Base-by-base conservation (phyloP, 352 stramenopile species). In the Pythium dissimile region DNA sequence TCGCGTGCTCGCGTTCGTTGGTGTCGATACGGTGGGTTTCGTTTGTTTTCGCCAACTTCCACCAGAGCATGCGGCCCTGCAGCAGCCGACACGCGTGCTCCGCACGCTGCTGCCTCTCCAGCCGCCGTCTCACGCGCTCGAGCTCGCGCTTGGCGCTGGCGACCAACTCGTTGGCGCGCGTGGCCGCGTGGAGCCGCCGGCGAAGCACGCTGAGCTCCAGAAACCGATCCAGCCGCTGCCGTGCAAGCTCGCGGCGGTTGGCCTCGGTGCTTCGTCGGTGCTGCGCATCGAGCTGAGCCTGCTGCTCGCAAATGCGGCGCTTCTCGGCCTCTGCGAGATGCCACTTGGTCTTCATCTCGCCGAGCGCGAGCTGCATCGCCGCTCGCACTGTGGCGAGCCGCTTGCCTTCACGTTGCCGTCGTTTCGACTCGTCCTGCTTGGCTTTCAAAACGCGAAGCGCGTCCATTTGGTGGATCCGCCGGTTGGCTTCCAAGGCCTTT, bases 261-360 rank as follows among this genome's bases (percentile, higher is more conserved):
- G 20, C 8, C 26, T 51, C 34, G 6, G 43, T 31, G n/a, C 56
- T 30, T 10, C 5, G 23, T 20, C n/a, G 18, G 2, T 44, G 31
- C 39, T 44, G 39, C 28, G 26, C 6, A 21, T 30, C 6, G 16
- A 6, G 20, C 34, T 62, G 10, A 8, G 27, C n/a, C 11, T 46
- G 48, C 20, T 52, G 20, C 41, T 30, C 41, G 28, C 28, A 4
- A 9, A 16, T 55, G 18, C 38, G 54, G 1, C 38, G 41, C 41
- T 53, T 54, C 2, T 52, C 37, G 9, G 23, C 23, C 2, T 67
- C 54, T 4, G 48, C 50, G 11, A 54, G 30, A 8, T 73, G 62
- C 72, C 75, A 88, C 38, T 69, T 72, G 10, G 13, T 26, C 42
- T 84, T 72, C 31, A 88, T 64, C 18, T 77, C 74, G 9, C 38